Percentiles rank a stretch among this genome's conserved stretches.
Conservation (phyloP, 192 early-diverging fungal genomes). For the Entomortierella beljakovae region DNA sequence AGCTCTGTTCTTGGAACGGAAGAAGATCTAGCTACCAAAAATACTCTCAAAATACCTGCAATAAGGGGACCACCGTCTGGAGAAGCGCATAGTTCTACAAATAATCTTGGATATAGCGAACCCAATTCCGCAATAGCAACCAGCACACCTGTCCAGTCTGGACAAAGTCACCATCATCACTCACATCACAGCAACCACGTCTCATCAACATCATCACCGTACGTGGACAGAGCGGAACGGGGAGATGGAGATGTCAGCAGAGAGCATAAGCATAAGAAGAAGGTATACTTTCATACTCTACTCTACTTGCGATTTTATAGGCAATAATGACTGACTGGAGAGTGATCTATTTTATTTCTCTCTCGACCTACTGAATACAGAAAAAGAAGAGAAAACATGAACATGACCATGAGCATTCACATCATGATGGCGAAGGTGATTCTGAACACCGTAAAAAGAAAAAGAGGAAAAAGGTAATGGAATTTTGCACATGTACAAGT, state of each 20-base stretch:
- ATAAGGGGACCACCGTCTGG: not conserved
- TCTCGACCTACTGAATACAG: not conserved
- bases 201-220: constrained; percentile 48
- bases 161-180: constrained; percentile 6
- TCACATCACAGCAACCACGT: constrained; percentile 15
- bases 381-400: constrained; percentile 58
- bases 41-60: constrained; percentile 6
- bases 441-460: constrained; percentile 54
- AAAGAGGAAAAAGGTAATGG: constrained; percentile 53
- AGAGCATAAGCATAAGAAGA: constrained; percentile 51
- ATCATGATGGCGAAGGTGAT: constrained; percentile 51
- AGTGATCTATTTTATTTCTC: not conserved
- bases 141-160: constrained; percentile 3
- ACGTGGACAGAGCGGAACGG: constrained; percentile 39
- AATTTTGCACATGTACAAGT: too few species aligned
- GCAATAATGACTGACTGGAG: too few species aligned
- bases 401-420: constrained; percentile 47
- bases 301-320: not conserved
- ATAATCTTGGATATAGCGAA: constrained; percentile 20
- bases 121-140: not conserved
- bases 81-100: constrained; percentile 13
- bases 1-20: constrained; percentile 43
- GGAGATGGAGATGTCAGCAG: constrained; percentile 35
- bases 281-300: constrained; percentile 10
- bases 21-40: constrained; percentile 20